These are phyloP conservation scores for Mycena amicta DNA, from an alignment of 768 basidiomycete genomes.

Conservation along the genomic window DNA sequence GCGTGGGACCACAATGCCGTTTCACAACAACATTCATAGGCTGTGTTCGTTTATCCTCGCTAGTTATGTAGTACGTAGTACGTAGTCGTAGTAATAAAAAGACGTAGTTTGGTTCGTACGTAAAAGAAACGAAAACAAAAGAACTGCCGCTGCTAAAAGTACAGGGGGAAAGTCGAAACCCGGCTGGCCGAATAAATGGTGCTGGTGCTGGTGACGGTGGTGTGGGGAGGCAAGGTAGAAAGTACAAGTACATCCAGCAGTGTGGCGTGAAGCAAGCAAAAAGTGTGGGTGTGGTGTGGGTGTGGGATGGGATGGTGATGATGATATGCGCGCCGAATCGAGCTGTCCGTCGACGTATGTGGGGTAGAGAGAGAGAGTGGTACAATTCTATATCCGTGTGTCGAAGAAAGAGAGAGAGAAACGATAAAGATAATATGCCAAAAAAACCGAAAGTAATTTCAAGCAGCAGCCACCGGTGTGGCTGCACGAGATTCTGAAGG, in stretches of 20 bases:
- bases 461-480: background rate
- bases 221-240: background rate
- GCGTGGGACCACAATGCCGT: too few relatives aligned
- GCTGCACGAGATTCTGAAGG: too few relatives aligned
- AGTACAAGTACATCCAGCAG: background rate
- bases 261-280: too few relatives aligned
- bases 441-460: background rate
- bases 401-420: background rate
- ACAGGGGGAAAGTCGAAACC: background rate
- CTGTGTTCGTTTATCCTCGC: background rate
- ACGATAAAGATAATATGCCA: background rate
- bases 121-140: background rate
- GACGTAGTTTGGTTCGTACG: background rate
- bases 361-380: background rate
- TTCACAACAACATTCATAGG: too few relatives aligned
- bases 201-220: too few relatives aligned
- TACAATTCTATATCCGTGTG: background rate
- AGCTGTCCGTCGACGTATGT: background rate
- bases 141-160: background rate
- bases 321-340: background rate
- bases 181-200: too few relatives aligned
- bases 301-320: background rate
- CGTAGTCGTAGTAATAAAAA: background rate
- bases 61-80: too few relatives aligned
- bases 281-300: too few relatives aligned